Evolutionary conservation across 2,329 filamentous ascomycete species (phyloP).

Genomic region (Coniochaeta pulveracea): DNA sequence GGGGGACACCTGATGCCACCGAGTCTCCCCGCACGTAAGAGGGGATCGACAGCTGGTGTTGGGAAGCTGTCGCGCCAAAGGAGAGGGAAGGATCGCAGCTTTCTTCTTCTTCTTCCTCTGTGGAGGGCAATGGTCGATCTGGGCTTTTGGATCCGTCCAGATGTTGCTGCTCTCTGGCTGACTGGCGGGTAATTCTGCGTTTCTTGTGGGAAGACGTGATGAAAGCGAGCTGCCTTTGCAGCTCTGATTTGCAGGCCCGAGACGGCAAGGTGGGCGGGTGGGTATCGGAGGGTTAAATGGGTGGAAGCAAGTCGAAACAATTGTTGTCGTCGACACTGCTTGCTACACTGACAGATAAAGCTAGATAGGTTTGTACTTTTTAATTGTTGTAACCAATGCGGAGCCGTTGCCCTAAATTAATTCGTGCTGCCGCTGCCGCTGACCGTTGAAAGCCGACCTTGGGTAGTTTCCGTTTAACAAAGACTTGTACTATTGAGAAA

Average conservation of each 20-base stretch:
- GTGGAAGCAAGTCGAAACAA: not conserved
- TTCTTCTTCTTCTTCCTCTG: slow-evolving; percentile 38
- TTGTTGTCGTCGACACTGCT: too few relatives aligned
- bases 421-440: too few relatives aligned
- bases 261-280: slow-evolving; percentile 8
- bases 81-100: slow-evolving; percentile 38
- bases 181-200: slow-evolving; percentile 50
- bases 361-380: too few relatives aligned
- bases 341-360: too few relatives aligned
- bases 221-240: slow-evolving; percentile 56
- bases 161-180: slow-evolving; percentile 29
- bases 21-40: slow-evolving; percentile 30
- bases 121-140: slow-evolving; percentile 39
- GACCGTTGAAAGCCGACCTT: too few relatives aligned
- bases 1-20: slow-evolving; percentile 37
- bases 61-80: slow-evolving; percentile 29
- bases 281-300: slow-evolving; percentile 3
- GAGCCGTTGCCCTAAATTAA: too few relatives aligned
- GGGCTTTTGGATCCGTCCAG: slow-evolving; percentile 16
- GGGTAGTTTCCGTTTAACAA: too few relatives aligned
- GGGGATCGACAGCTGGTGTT: slow-evolving; percentile 24
- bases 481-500: too few relatives aligned
- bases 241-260: slow-evolving; percentile 30
- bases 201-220: slow-evolving; percentile 66
- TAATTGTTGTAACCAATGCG: too few relatives aligned